Evolutionary conservation across 2,329 filamentous ascomycete species (phyloP).

Genomic region (Allantophomopsis lycopodina): DNA sequence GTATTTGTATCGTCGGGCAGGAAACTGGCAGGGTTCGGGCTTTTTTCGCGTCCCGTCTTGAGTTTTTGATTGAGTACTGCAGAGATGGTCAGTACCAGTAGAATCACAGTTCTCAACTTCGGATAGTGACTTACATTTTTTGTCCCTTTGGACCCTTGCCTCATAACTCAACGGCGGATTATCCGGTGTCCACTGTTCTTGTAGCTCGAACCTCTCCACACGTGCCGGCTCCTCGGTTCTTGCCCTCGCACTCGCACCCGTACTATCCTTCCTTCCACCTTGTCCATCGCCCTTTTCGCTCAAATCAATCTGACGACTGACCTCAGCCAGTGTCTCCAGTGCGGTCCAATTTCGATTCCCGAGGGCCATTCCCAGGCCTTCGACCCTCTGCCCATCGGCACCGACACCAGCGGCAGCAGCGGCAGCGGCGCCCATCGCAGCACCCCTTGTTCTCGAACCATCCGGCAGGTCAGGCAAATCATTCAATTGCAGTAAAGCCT

Average conservation of each 20-base stretch:
- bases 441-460: constrained; percentile 12
- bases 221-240: constrained; percentile 9
- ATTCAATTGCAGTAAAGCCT: constrained; percentile 59
- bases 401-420: constrained; percentile 13
- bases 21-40: too few species aligned
- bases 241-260: constrained; percentile 8
- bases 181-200: constrained; percentile 44
- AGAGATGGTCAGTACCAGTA: background rate
- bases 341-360: constrained; percentile 58
- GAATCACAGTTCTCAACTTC: too few species aligned
- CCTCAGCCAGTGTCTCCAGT: constrained; percentile 76
- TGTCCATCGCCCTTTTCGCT: constrained; percentile 44
- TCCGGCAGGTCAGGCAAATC: constrained; percentile 43
- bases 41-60: background rate
- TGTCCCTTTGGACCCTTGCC: constrained; percentile 19
- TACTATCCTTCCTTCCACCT: constrained; percentile 29
- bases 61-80: constrained; percentile 7
- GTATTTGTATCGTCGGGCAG: too few species aligned
- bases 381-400: constrained; percentile 21
- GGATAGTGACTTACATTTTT: constrained; percentile 20
- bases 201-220: constrained; percentile 30
- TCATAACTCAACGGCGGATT: constrained; percentile 39
- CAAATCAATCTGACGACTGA: constrained; percentile 65
- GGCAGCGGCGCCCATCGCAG: constrained; percentile 22
- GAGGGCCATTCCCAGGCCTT: constrained; percentile 21